phyloP scores from a whole-genome alignment of 139 green algal species.

The Tetratostichococcus sp. region DNA sequence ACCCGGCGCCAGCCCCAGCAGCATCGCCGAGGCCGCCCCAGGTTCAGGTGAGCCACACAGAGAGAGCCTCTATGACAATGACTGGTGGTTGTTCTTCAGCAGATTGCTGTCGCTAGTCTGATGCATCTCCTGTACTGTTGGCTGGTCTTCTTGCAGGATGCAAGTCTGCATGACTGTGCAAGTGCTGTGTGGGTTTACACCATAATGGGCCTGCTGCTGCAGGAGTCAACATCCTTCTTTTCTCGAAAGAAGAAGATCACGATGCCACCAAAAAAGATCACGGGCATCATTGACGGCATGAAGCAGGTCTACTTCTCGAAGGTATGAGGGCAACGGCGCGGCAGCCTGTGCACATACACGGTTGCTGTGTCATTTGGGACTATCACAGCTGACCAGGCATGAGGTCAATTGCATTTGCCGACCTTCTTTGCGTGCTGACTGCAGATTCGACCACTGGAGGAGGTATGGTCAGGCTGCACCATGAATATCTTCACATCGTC shows the following conservation, averaged over 20 bases:
- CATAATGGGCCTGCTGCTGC: not conserved
- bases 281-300: slow-evolving; percentile 86
- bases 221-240: not conserved
- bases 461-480: no score
- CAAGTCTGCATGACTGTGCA: not conserved
- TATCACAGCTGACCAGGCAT: no score
- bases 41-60: not conserved
- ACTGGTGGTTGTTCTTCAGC: no score
- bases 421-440: not conserved
- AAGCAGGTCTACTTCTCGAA: slow-evolving; percentile 92
- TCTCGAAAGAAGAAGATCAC: slow-evolving; percentile 21
- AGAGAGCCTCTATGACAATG: no score
- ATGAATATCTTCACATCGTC: no score
- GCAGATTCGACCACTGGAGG: slow-evolving; percentile 83
- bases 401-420: no score
- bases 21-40: no score
- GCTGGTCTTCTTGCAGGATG: no score
- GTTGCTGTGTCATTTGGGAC: no score
- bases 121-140: no score
- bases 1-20: not conserved
- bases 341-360: no score
- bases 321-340: slow-evolving; percentile 30
- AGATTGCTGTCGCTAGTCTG: no score
- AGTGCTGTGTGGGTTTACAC: not conserved
- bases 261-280: slow-evolving; percentile 64